Percentiles rank a stretch among this genome's conserved stretches.
Conservation (phyloP, 768 basidiomycete genomes). For the Psilocybe cubensis region DNA sequence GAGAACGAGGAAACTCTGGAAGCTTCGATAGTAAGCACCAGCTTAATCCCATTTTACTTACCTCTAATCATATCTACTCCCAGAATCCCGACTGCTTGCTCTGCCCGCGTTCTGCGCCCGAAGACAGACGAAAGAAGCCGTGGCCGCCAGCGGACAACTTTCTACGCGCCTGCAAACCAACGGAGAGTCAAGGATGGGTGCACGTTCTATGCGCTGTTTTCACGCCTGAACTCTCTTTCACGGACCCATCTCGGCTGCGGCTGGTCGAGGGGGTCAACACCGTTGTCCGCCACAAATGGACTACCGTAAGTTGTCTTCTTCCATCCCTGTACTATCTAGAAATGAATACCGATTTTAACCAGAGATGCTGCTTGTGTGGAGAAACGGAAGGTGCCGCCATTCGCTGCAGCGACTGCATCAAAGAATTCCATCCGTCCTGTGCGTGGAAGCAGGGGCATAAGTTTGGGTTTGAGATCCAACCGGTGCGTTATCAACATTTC, state of each 20-base stretch:
- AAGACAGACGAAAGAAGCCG: constrained; percentile 49
- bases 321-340: background rate
- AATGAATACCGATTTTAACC: background rate
- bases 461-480: constrained; percentile 93
- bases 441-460: constrained; percentile 84
- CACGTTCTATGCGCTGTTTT: constrained; percentile 92
- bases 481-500: constrained; percentile 48
- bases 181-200: constrained; percentile 92
- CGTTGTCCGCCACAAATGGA: constrained; percentile 74
- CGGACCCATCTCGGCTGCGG: constrained; percentile 72
- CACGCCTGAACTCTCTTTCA: constrained; percentile 82
- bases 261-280: constrained; percentile 87
- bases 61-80: constrained; percentile 4
- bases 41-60: background rate
- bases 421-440: constrained; percentile 86
- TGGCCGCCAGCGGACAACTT: constrained; percentile 62
- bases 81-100: constrained; percentile 86
- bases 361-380: constrained; percentile 82
- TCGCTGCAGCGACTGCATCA: constrained; percentile 80
- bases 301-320: constrained; percentile 52
- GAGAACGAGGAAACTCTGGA: constrained; percentile 82
- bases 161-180: constrained; percentile 82
- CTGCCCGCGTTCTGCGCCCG: constrained; percentile 66
- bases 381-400: constrained; percentile 77
- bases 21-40: constrained; percentile 69